Conservation (phyloP, 495 filamentous ascomycete genomes). For the Schizothecium vesticola region DNA sequence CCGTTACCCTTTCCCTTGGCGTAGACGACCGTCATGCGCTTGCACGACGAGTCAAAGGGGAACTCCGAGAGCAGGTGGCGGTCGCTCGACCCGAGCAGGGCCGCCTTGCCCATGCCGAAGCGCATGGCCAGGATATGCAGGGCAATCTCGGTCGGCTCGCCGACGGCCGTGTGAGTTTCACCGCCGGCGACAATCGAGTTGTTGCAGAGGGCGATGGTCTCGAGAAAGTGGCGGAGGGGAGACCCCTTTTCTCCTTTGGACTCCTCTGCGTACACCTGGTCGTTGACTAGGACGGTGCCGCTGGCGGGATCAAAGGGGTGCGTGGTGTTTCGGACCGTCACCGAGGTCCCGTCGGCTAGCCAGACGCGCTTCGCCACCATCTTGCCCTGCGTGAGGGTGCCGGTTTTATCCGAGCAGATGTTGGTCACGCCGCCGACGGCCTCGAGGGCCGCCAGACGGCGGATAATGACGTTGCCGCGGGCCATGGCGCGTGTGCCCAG, state of each 20-base stretch:
- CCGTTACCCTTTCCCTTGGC: constrained; percentile 19
- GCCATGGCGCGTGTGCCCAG: constrained; percentile 73
- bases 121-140: constrained; percentile 72
- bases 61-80: constrained; percentile 60
- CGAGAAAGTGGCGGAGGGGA: constrained; percentile 19
- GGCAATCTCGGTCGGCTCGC: constrained; percentile 83
- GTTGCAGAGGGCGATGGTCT: constrained; percentile 33
- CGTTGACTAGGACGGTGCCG: constrained; percentile 21
- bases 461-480: constrained; percentile 69
- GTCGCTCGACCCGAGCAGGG: constrained; percentile 42
- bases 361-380: constrained; percentile 75
- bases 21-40: constrained; percentile 78
- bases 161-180: constrained; percentile 49
- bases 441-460: constrained; percentile 68
- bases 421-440: constrained; percentile 81
- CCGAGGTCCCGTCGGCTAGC: constrained; percentile 57
- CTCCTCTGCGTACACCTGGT: constrained; percentile 5
- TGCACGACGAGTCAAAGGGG: constrained; percentile 75
- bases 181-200: constrained; percentile 42
- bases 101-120: constrained; percentile 56
- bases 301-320: constrained; percentile 40
- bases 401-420: constrained; percentile 86
- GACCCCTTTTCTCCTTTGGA: constrained; percentile 10
- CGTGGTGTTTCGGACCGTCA: constrained; percentile 51
- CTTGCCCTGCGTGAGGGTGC: constrained; percentile 69